A percentile compares a stretch with the other conserved stretches of the same genome.
Evolutionary conservation across 768 basidiomycete species (phyloP).

Genomic region (Phanerodontia chrysosporium): DNA sequence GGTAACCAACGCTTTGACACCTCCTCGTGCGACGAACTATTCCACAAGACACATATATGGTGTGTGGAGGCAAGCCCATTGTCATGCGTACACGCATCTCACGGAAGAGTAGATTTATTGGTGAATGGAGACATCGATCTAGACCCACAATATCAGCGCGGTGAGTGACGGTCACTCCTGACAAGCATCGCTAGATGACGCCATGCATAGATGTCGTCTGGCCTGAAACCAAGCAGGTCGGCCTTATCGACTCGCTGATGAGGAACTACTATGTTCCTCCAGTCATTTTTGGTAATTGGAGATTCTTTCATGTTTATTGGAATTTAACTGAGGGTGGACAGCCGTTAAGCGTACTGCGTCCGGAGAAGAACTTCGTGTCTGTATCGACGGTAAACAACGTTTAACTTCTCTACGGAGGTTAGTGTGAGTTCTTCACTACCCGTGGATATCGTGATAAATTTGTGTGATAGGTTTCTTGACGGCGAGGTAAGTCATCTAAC

Average conservation of each 20-base stretch:
- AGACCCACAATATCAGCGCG: constrained; percentile 65
- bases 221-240: constrained; percentile 55
- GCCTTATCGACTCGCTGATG: constrained; percentile 60
- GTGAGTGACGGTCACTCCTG: constrained; percentile 32
- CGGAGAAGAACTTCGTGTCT: constrained; percentile 42
- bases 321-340: constrained; percentile 6
- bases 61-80: constrained; percentile 30
- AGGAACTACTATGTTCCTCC: constrained; percentile 66
- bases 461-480: constrained; percentile 1
- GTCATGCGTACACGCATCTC: constrained; percentile 20
- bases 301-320: neutral
- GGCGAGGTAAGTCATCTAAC: constrained; percentile 6
- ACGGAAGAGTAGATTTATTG: constrained; percentile 39
- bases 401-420: constrained; percentile 63
- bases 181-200: constrained; percentile 47
- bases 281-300: constrained; percentile 53
- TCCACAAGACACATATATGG: constrained; percentile 43
- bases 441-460: neutral
- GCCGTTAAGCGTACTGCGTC: constrained; percentile 25
- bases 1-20: constrained; percentile 30
- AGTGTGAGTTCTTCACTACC: neutral
- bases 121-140: constrained; percentile 44
- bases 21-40: constrained; percentile 37
- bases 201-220: constrained; percentile 54
- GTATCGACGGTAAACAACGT: constrained; percentile 74